phyloP scores from a whole-genome alignment of 306 rosid genomes.

The Rosa persica region DNA sequence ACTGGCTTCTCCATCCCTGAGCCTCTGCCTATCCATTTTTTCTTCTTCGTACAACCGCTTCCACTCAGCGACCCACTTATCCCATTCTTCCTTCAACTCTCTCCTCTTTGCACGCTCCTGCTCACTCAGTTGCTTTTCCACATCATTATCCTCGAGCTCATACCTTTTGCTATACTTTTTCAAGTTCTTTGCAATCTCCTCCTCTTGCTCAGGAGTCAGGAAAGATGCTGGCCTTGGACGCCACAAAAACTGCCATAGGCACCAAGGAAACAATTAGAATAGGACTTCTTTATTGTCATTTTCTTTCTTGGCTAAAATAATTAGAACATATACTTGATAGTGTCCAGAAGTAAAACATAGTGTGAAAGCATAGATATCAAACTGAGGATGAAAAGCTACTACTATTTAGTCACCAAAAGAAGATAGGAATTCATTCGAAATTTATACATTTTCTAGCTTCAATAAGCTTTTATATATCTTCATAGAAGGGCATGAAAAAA shows the following conservation, averaged over 20 bases:
- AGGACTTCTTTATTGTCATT: neutral
- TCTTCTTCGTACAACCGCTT: constrained; percentile 58
- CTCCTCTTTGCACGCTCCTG: constrained; percentile 84
- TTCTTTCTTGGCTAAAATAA: no score
- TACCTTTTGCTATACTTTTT: constrained; percentile 92
- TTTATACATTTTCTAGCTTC: neutral
- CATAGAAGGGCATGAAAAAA: neutral
- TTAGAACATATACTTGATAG: no score
- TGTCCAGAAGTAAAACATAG: no score
- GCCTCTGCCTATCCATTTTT: constrained; percentile 42
- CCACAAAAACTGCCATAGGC: constrained; percentile 64
- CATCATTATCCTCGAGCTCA: constrained; percentile 90
- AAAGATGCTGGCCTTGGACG: constrained; percentile 83
- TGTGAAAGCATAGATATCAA: no score
- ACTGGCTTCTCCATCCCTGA: constrained; percentile 86
- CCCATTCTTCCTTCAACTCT: constrained; percentile 84
- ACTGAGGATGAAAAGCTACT: neutral
- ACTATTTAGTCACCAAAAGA: neutral
- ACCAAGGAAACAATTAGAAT: neutral
- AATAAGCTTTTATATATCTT: no score
- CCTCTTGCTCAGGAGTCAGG: constrained; percentile 80
- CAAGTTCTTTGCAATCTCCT: constrained; percentile 82
- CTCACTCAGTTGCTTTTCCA: constrained; percentile 68
- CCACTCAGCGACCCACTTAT: constrained; percentile 75
- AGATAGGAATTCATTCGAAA: neutral